A percentile compares a stretch with the other conserved stretches of the same genome.
phyloP scores from a whole-genome alignment of 2,329 filamentous ascomycete species.

The Endocalyx cinctus region DNA sequence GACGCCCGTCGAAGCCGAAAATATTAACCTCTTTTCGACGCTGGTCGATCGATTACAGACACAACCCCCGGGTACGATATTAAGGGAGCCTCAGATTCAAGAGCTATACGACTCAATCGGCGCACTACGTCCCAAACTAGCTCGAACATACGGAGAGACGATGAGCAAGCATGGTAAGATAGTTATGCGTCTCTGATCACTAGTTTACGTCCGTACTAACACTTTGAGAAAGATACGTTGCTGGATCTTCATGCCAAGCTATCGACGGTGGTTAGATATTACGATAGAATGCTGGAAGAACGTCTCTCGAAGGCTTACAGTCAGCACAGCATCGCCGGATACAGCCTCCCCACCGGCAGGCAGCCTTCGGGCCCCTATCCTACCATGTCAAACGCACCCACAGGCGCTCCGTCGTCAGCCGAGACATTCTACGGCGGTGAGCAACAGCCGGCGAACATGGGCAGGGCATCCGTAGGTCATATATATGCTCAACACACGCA shows the following conservation, averaged over 20 bases:
- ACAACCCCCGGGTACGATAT: slow-evolving; percentile 88
- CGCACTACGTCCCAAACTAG: slow-evolving; percentile 85
- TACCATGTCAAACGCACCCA: slow-evolving; percentile 53
- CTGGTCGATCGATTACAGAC: slow-evolving; percentile 92
- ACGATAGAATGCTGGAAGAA: slow-evolving; percentile 97
- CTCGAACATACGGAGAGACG: slow-evolving; percentile 92
- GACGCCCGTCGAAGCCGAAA: slow-evolving; percentile 89
- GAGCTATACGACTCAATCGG: slow-evolving; percentile 97
- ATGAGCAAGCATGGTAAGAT: slow-evolving; percentile 95
- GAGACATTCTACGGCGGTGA: slow-evolving; percentile 82
- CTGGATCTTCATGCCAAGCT: slow-evolving; percentile 93
- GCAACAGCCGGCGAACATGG: slow-evolving; percentile 43
- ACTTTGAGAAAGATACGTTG: slow-evolving; percentile 65
- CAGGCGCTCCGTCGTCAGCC: slow-evolving; percentile 47
- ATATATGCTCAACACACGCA: slow-evolving; percentile 48
- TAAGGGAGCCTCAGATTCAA: slow-evolving; percentile 96
- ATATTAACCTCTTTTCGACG: slow-evolving; percentile 93
- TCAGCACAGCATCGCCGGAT: slow-evolving; percentile 68
- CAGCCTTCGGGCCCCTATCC: slow-evolving; percentile 65
- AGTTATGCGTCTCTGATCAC: too few relatives aligned
- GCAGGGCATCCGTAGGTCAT: slow-evolving; percentile 48
- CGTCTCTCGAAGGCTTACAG: slow-evolving; percentile 88
- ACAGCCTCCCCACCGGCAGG: slow-evolving; percentile 50
- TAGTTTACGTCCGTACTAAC: slow-evolving; percentile 22
- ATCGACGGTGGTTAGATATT: slow-evolving; percentile 93